Percentiles rank a stretch among this genome's conserved stretches.
phyloP scores from a whole-genome alignment of 23 red algal genomes.

The Gracilaria gracilis region DNA sequence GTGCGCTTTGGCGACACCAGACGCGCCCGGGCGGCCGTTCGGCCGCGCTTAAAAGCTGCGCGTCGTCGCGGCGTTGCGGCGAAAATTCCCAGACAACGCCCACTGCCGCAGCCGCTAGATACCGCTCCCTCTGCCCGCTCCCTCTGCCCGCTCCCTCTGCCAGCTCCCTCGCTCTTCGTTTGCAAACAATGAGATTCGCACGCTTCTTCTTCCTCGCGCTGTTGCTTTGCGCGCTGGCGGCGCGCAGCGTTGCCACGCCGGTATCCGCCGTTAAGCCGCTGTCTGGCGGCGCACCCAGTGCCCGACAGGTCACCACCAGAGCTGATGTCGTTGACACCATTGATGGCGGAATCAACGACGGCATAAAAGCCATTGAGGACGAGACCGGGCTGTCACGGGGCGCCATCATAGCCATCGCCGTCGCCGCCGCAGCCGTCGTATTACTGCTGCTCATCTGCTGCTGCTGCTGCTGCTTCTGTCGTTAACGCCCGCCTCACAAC shows the following conservation, averaged over 20 bases:
- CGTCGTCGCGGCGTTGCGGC: too few relatives aligned
- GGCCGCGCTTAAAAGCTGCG: too few relatives aligned
- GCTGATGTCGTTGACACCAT: neutral
- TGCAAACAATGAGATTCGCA: neutral
- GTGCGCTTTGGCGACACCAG: too few relatives aligned
- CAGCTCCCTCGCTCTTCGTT: neutral
- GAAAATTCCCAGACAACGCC: too few relatives aligned
- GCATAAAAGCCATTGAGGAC: conserved; percentile 2
- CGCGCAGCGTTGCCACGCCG: neutral
- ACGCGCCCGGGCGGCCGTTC: too few relatives aligned
- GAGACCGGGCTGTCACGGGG: conserved; percentile 34
- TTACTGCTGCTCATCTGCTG: conserved; percentile 30
- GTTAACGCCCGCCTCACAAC: neutral
- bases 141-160: neutral
- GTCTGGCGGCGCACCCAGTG: neutral
- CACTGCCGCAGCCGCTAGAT: too few relatives aligned
- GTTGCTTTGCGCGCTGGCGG: neutral
- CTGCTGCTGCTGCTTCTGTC: conserved; percentile 65
- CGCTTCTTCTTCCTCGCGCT: neutral
- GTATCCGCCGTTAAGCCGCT: neutral
- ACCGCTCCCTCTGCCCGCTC: too few relatives aligned
- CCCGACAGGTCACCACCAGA: neutral
- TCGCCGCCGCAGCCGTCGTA: conserved; percentile 26
- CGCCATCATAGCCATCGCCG: conserved; percentile 55
- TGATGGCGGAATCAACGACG: neutral